phyloP scores from a whole-genome alignment of 2,329 filamentous ascomycete species.

The Whalleya microplaca region DNA sequence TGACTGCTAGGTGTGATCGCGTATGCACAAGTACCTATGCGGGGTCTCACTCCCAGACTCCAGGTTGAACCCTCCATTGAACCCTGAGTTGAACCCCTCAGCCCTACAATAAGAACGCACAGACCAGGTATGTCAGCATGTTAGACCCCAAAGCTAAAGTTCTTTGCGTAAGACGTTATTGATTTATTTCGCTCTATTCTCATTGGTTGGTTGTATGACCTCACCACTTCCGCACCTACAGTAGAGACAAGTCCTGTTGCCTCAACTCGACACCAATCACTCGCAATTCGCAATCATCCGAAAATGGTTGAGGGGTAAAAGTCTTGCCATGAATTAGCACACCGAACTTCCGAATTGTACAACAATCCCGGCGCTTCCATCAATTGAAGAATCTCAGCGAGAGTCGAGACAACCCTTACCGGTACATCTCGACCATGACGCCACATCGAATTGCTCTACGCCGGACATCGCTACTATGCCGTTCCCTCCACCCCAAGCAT shows the following conservation, averaged over 20 bases:
- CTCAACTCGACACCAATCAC: not conserved
- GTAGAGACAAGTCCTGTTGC: not conserved
- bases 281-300: not conserved
- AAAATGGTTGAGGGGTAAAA: not conserved
- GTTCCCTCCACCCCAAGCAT: slow-evolving; percentile 9
- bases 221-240: not conserved
- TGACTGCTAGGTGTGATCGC: too few species aligned
- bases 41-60: not conserved
- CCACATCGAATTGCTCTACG: slow-evolving; percentile 25
- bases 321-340: too few species aligned
- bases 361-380: not conserved
- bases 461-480: slow-evolving; percentile 23
- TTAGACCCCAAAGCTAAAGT: not conserved
- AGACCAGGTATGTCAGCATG: not conserved
- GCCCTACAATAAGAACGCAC: not conserved
- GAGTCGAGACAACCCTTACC: not conserved
- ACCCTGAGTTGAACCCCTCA: not conserved
- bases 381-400: not conserved
- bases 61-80: too few species aligned
- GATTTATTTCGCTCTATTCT: not conserved
- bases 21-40: too few species aligned
- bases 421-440: slow-evolving; percentile 20
- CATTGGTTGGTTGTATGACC: not conserved
- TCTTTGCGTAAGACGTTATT: not conserved
- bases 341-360: not conserved